A percentile compares a stretch with the other conserved stretches of the same genome.
phyloP scores from a whole-genome alignment of 2,329 filamentous ascomycete species.

The Aspergillus proliferans region DNA sequence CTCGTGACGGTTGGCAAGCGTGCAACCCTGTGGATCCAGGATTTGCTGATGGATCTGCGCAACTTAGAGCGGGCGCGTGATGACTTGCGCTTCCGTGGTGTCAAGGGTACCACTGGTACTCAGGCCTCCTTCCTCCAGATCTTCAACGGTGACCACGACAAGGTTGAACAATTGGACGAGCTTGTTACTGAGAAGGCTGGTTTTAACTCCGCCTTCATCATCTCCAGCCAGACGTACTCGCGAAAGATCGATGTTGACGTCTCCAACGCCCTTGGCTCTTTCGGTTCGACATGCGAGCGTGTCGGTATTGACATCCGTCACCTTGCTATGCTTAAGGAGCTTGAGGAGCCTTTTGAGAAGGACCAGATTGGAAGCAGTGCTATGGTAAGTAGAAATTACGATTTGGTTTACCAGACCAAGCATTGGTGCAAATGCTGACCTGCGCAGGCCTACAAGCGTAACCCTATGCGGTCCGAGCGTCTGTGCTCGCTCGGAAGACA shows the following conservation, averaged over 20 bases:
- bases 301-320: slow-evolving; percentile 71
- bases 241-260: slow-evolving; percentile 77
- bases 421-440: slow-evolving; percentile 10
- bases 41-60: slow-evolving; percentile 68
- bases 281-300: slow-evolving; percentile 71
- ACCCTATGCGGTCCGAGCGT: slow-evolving; percentile 53
- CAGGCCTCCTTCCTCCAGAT: slow-evolving; percentile 72
- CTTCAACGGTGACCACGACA: slow-evolving; percentile 55
- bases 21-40: slow-evolving; percentile 68
- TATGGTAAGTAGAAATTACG: slow-evolving; percentile 34
- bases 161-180: slow-evolving; percentile 58
- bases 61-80: slow-evolving; percentile 64
- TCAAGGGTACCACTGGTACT: slow-evolving; percentile 66
- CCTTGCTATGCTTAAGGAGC: slow-evolving; percentile 69
- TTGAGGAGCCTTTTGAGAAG: slow-evolving; percentile 78
- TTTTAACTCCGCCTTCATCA: slow-evolving; percentile 55
- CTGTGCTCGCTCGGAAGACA: slow-evolving; percentile 55
- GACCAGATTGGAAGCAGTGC: slow-evolving; percentile 67
- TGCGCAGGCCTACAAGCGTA: slow-evolving; percentile 60
- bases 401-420: not conserved
- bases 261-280: slow-evolving; percentile 70
- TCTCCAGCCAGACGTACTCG: slow-evolving; percentile 69
- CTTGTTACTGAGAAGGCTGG: slow-evolving; percentile 62
- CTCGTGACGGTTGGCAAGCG: slow-evolving; percentile 60
- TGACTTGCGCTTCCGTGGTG: slow-evolving; percentile 69